phyloP scores from a whole-genome alignment of 768 basidiomycete species.

The Trametes gibbosa region DNA sequence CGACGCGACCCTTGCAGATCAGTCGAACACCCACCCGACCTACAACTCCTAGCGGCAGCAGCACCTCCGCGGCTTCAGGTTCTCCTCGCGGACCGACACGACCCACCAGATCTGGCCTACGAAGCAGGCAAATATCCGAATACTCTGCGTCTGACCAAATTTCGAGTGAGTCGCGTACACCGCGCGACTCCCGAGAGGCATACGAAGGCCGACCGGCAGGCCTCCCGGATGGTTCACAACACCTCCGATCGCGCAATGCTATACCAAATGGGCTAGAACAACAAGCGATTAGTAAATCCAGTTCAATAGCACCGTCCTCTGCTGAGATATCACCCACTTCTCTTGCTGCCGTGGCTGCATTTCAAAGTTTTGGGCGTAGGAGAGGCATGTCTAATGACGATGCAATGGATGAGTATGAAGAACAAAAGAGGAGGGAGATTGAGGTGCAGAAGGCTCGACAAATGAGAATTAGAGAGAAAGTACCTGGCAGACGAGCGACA shows the following conservation, averaged over 20 bases:
- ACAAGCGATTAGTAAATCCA: conserved; percentile 9
- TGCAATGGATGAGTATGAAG: conserved; percentile 55
- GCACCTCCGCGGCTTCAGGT: conserved; percentile 34
- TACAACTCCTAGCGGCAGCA: conserved; percentile 45
- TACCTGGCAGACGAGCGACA: conserved; percentile 52
- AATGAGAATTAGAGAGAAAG: conserved; percentile 65
- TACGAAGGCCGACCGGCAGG: conserved; percentile 44
- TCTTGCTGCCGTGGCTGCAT: conserved; percentile 62
- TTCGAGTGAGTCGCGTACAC: conserved; percentile 42
- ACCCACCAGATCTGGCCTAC: conserved; percentile 65
- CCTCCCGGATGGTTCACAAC: conserved; percentile 13
- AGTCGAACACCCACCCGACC: conserved; percentile 50
- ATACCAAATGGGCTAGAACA: conserved; percentile 1
- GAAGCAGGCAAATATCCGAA: conserved; percentile 52
- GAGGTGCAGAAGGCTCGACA: conserved; percentile 67
- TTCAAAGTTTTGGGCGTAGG: conserved; percentile 59
- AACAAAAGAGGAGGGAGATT: conserved; percentile 56
- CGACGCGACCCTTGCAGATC: conserved; percentile 60
- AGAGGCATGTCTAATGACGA: conserved; percentile 52
- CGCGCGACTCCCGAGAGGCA: conserved; percentile 27
- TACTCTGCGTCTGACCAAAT: conserved; percentile 49
- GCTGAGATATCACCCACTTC: conserved; percentile 27
- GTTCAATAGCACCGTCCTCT: conserved; percentile 2
- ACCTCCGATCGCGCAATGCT: conserved; percentile 1
- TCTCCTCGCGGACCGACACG: conserved; percentile 50